A percentile compares a stretch with the other conserved stretches of the same genome.
These are phyloP conservation scores for Phaeosphaeria sp. DNA, from an alignment of 2,329 filamentous ascomycete species.

Conservation along the genomic window DNA sequence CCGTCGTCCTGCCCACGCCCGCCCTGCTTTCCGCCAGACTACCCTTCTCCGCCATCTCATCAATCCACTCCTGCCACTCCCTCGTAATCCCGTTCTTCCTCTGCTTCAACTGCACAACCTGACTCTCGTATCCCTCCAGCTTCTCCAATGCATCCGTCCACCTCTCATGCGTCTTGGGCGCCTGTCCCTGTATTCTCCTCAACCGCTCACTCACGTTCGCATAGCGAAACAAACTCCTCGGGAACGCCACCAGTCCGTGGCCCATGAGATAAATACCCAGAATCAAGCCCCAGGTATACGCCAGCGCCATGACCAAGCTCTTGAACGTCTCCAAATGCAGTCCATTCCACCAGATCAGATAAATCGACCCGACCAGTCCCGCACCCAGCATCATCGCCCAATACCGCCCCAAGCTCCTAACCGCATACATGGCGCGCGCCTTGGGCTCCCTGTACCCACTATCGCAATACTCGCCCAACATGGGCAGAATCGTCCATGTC, in stretches of 20 bases:
- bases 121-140: slow-evolving; percentile 80
- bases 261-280: slow-evolving; percentile 98
- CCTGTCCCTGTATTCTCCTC: slow-evolving; percentile 76
- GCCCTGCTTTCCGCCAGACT: slow-evolving; percentile 68
- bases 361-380: slow-evolving; percentile 75
- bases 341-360: slow-evolving; percentile 81
- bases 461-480: slow-evolving; percentile 93
- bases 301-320: slow-evolving; percentile 86
- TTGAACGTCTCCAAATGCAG: slow-evolving; percentile 77
- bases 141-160: slow-evolving; percentile 83
- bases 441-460: slow-evolving; percentile 89
- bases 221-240: slow-evolving; percentile 78
- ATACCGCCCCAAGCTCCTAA: slow-evolving; percentile 87
- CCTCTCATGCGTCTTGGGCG: slow-evolving; percentile 83
- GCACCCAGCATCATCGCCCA: slow-evolving; percentile 79
- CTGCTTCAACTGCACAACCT: slow-evolving; percentile 78
- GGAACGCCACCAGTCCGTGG: slow-evolving; percentile 91
- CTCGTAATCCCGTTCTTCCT: slow-evolving; percentile 79
- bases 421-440: slow-evolving; percentile 80
- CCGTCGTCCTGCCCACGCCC: slow-evolving; percentile 25
- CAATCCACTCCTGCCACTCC: slow-evolving; percentile 91
- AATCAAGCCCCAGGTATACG: slow-evolving; percentile 91
- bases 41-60: slow-evolving; percentile 83
- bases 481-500: slow-evolving; percentile 92
- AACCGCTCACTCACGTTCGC: slow-evolving; percentile 78